Evolutionary conservation across 805 yeast species (phyloP).

Genomic region (Priceomyces fermenticarens): DNA sequence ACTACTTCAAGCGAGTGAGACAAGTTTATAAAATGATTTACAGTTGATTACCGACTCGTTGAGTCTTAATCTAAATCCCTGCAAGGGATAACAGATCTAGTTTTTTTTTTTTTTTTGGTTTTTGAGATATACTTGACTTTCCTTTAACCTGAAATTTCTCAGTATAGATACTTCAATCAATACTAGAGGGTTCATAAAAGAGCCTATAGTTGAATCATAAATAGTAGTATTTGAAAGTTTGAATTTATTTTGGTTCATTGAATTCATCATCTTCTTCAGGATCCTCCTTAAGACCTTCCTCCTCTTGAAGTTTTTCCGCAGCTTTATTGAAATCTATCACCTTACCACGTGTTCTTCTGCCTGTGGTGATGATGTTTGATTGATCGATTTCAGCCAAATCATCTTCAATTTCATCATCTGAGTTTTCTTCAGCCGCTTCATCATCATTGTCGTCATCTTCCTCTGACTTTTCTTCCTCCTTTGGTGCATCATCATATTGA

Average conservation of each 20-base stretch:
- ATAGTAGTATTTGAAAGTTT: no score
- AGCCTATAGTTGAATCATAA: no score
- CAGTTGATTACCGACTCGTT: no score
- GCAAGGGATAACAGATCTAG: no score
- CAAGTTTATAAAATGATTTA: no score
- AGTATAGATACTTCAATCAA: no score
- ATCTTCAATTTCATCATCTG: slow-evolving; percentile 54
- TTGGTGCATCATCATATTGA: slow-evolving; percentile 55
- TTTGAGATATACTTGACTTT: no score
- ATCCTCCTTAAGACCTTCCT: slow-evolving; percentile 35
- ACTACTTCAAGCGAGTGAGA: no score
- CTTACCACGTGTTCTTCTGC: slow-evolving; percentile 88
- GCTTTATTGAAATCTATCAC: slow-evolving; percentile 83
- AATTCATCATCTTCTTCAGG: slow-evolving; percentile 51
- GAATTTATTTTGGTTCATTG: slow-evolving; percentile 26
- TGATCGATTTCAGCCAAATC: slow-evolving; percentile 78
- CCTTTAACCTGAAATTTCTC: no score
- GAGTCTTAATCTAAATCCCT: no score
- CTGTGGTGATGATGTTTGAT: slow-evolving; percentile 77
- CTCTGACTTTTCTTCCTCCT: slow-evolving; percentile 29
- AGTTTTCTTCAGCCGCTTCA: slow-evolving; percentile 43
- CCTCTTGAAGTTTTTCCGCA: slow-evolving; percentile 62
- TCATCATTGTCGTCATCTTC: slow-evolving; percentile 47
- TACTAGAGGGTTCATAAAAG: no score
- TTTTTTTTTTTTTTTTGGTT: no score